phyloP scores from a whole-genome alignment of 176 grass and related monocot species.

The Oryza coarctata region DNA sequence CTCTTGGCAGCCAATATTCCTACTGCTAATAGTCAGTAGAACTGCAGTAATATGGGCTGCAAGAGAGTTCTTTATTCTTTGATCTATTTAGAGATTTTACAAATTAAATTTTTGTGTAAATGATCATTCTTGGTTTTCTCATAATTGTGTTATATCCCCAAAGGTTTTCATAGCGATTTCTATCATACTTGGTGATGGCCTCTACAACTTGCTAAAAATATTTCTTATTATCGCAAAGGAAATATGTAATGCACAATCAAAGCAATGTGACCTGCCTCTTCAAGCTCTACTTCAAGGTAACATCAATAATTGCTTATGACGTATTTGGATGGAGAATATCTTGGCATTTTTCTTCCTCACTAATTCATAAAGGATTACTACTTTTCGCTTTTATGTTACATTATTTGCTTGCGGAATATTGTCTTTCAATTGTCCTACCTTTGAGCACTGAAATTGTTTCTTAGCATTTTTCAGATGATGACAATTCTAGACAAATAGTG shows the following conservation, averaged over 20 bases:
- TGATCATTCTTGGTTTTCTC: slow-evolving; percentile 7
- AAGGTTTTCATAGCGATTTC: slow-evolving; percentile 48
- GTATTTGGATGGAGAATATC: too few relatives aligned
- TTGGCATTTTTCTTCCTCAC: background rate
- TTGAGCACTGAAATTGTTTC: background rate
- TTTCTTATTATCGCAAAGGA: slow-evolving; percentile 25
- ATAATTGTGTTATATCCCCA: slow-evolving; percentile 6
- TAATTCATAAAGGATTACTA: background rate
- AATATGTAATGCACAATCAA: background rate
- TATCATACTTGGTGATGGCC: slow-evolving; percentile 57
- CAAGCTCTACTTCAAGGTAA: slow-evolving; percentile 44
- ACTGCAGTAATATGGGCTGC: background rate
- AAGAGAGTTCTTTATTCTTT: background rate
- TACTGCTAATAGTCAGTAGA: background rate
- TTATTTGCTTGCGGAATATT: slow-evolving; percentile 12
- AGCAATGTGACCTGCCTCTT: slow-evolving; percentile 11
- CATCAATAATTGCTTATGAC: background rate
- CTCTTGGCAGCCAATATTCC: background rate
- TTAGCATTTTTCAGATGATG: slow-evolving; percentile 13
- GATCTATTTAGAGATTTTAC: background rate
- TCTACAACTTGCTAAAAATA: slow-evolving; percentile 56
- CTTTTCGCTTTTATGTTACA: background rate
- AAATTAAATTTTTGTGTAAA: background rate
- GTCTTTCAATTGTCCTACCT: background rate
- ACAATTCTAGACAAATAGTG: background rate